Conservation (phyloP, 108 stramenopile genomes). For the Nitzschia sp. region DNA sequence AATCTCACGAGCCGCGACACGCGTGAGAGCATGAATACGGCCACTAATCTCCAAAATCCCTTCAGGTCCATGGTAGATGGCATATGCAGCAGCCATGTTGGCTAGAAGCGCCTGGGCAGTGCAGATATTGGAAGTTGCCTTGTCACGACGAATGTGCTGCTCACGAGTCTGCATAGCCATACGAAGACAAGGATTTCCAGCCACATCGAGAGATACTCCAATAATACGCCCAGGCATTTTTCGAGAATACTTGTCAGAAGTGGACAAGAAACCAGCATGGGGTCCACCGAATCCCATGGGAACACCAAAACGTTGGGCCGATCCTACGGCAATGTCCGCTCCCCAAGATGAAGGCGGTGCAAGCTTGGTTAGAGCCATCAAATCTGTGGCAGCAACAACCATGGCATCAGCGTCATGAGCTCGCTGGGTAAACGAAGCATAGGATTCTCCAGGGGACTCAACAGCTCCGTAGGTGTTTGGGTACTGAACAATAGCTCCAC, state of each 20-base stretch:
- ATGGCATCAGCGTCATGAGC: conserved; percentile 79
- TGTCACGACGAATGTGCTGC: conserved; percentile 98
- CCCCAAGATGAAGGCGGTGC: conserved; percentile 92
- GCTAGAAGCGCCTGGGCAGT: conserved; percentile 98
- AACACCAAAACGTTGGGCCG: conserved; percentile 97
- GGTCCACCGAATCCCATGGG: conserved; percentile 99
- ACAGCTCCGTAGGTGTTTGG: conserved; percentile 95
- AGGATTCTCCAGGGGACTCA: conserved; percentile 80
- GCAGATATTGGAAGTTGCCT: conserved; percentile 99
- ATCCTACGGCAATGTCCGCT: conserved; percentile 97
- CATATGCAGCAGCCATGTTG: conserved; percentile 99
- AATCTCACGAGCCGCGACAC: conserved; percentile 81
- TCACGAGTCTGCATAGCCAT: conserved; percentile 99
- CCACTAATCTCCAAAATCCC: conserved; percentile 89
- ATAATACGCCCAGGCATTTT: conserved; percentile 99
- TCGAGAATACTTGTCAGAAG: conserved; percentile 87
- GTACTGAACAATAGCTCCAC: conserved; percentile 97
- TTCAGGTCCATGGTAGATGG: conserved; percentile 98
- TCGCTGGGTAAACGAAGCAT: conserved; percentile 73
- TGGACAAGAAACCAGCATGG: conserved; percentile 97
- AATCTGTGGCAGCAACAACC: conserved; percentile 94
- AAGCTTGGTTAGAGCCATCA: conserved; percentile 90
- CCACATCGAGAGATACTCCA: conserved; percentile 89
- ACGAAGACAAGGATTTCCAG: conserved; percentile 92
- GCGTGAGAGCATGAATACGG: conserved; percentile 81